Percentiles rank a stretch among this genome's conserved stretches.
These are phyloP conservation scores for Lignosus rhinocerotis DNA, from an alignment of 1,284 basidiomycete species.

Conservation along the genomic window DNA sequence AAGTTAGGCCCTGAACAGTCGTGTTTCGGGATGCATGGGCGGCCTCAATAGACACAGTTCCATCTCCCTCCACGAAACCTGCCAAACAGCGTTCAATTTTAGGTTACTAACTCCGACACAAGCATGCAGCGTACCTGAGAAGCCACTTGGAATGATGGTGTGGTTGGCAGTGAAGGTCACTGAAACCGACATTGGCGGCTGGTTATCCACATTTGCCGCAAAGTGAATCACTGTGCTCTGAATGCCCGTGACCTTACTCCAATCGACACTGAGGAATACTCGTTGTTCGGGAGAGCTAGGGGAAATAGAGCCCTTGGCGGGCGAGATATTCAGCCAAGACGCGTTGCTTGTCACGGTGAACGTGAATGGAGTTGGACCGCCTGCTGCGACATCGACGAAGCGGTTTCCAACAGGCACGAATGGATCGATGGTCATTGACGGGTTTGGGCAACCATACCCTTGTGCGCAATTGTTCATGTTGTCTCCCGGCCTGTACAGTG, in stretches of 20 bases:
- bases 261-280: constrained; percentile 61
- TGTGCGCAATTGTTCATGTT: constrained; percentile 54
- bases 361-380: constrained; percentile 58
- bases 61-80: constrained; percentile 67
- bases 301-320: constrained; percentile 50
- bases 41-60: constrained; percentile 66
- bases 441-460: constrained; percentile 52
- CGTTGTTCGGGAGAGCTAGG: constrained; percentile 51
- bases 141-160: constrained; percentile 40
- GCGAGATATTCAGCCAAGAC: constrained; percentile 54
- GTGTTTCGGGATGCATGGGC: constrained; percentile 56
- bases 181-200: constrained; percentile 38
- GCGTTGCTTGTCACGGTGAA: constrained; percentile 53
- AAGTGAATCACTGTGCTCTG: constrained; percentile 49
- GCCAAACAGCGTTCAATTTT: neutral
- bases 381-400: constrained; percentile 63
- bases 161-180: constrained; percentile 44
- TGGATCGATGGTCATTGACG: constrained; percentile 51
- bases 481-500: constrained; percentile 54
- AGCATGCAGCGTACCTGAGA: constrained; percentile 45
- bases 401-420: constrained; percentile 53
- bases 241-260: constrained; percentile 50
- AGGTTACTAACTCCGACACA: neutral
- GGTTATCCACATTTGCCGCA: constrained; percentile 43
- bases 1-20: constrained; percentile 50